Conservation (phyloP, 2,329 filamentous ascomycete species). For the Lecanosticta acicola region DNA sequence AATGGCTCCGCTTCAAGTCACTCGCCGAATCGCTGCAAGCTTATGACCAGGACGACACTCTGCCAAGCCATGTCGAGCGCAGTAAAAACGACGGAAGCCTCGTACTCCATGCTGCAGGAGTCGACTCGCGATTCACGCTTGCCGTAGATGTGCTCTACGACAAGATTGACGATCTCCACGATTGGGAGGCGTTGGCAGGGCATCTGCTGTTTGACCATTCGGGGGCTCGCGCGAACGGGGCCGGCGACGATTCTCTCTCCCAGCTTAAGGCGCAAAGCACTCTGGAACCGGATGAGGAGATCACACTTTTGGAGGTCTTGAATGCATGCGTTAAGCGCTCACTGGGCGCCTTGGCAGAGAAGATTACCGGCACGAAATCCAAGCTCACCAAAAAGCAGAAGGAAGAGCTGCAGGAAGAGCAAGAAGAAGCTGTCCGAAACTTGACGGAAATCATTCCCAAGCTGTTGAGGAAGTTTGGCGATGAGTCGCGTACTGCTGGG, state of each 20-base stretch:
- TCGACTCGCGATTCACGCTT: slow-evolving; percentile 77
- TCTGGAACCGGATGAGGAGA: slow-evolving; percentile 70
- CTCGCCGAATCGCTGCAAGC: slow-evolving; percentile 75
- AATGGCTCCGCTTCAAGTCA: slow-evolving; percentile 90
- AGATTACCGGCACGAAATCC: slow-evolving; percentile 49
- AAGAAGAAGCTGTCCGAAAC: slow-evolving; percentile 72
- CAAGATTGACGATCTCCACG: slow-evolving; percentile 69
- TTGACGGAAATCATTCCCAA: slow-evolving; percentile 75
- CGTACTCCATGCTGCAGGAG: slow-evolving; percentile 56
- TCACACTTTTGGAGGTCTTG: slow-evolving; percentile 79
- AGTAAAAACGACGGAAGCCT: slow-evolving; percentile 33
- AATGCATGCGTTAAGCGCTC: slow-evolving; percentile 73
- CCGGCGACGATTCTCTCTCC: slow-evolving; percentile 55
- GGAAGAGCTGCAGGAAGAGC: slow-evolving; percentile 59
- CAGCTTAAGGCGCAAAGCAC: slow-evolving; percentile 67
- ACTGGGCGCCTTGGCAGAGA: slow-evolving; percentile 61
- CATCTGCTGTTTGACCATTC: slow-evolving; percentile 94
- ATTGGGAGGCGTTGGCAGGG: slow-evolving; percentile 83
- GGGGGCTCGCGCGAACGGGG: slow-evolving; percentile 44
- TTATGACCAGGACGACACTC: slow-evolving; percentile 59
- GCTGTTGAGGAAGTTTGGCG: slow-evolving; percentile 87
- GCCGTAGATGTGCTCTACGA: slow-evolving; percentile 83
- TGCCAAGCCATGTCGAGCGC: slow-evolving; percentile 45
- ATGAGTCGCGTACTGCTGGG: slow-evolving; percentile 78
- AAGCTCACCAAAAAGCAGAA: slow-evolving; percentile 56